Conservation (phyloP, 495 filamentous ascomycete genomes). For the Durotheca rogersii region DNA sequence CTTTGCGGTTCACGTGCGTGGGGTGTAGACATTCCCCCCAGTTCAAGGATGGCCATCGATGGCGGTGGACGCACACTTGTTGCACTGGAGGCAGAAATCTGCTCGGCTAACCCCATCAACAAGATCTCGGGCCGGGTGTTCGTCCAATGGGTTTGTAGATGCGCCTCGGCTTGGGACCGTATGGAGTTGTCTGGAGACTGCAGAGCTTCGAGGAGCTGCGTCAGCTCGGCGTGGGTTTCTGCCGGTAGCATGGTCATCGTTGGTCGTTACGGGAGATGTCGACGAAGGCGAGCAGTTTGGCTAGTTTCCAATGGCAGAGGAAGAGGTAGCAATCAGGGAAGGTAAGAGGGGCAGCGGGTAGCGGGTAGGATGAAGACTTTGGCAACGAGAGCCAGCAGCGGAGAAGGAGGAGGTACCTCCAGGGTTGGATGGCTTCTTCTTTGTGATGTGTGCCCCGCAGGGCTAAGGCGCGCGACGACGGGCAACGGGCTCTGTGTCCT, state of each 20-base stretch:
- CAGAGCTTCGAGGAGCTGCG: slow-evolving; percentile 79
- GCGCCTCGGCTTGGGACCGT: slow-evolving; percentile 83
- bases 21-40: not conserved
- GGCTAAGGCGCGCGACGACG: slow-evolving; percentile 29
- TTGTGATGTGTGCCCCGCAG: slow-evolving; percentile 29
- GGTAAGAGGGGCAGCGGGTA: not conserved
- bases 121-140: slow-evolving; percentile 75
- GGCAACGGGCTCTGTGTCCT: slow-evolving; percentile 3
- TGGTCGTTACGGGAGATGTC: slow-evolving; percentile 26
- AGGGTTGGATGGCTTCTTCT: slow-evolving; percentile 11
- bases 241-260: slow-evolving; percentile 81
- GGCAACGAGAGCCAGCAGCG: not conserved
- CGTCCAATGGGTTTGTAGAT: slow-evolving; percentile 87
- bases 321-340: not conserved
- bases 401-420: slow-evolving; percentile 7
- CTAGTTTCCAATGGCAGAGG: not conserved
- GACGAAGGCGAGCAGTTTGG: not conserved
- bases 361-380: not conserved
- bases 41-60: not conserved
- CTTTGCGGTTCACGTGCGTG: not conserved
- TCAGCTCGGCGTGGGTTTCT: slow-evolving; percentile 78
- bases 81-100: slow-evolving; percentile 73
- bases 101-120: slow-evolving; percentile 90
- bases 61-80: slow-evolving; percentile 57
- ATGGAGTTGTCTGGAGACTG: slow-evolving; percentile 86